phyloP scores from a whole-genome alignment of 805 yeast species.

The Pichia phayaonensis region DNA sequence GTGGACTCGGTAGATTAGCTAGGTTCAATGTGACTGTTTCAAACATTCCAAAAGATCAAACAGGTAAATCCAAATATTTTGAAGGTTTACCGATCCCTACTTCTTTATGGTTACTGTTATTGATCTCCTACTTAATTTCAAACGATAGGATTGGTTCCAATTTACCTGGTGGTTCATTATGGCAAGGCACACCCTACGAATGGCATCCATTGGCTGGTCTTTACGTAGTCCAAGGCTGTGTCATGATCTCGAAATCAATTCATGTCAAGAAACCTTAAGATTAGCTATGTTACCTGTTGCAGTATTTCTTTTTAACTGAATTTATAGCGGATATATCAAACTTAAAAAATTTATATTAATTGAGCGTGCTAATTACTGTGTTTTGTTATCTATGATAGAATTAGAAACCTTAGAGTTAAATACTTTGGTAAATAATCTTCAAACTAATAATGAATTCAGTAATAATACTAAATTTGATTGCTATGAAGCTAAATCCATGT shows the following conservation, averaged over 20 bases:
- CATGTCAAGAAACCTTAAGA: slow-evolving; percentile 76
- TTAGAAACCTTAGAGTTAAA: neutral
- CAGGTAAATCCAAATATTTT: slow-evolving; percentile 84
- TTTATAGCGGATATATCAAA: neutral
- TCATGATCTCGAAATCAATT: slow-evolving; percentile 84
- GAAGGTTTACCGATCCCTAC: slow-evolving; percentile 97
- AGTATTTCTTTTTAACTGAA: neutral
- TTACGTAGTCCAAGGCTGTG: slow-evolving; percentile 77
- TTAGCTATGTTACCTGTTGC: neutral
- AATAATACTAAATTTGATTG: too few relatives aligned
- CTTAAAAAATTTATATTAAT: too few relatives aligned
- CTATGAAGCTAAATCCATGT: too few relatives aligned
- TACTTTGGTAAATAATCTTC: neutral
- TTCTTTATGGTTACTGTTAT: slow-evolving; percentile 61
- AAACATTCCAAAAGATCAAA: slow-evolving; percentile 80
- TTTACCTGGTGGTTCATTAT: slow-evolving; percentile 60
- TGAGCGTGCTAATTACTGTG: too few relatives aligned
- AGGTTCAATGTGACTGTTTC: slow-evolving; percentile 93
- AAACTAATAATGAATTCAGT: too few relatives aligned
- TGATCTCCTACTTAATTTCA: slow-evolving; percentile 58
- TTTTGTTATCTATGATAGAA: too few relatives aligned
- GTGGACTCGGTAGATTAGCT: slow-evolving; percentile 91
- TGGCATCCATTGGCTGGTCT: slow-evolving; percentile 63
- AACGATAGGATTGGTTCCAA: slow-evolving; percentile 33
- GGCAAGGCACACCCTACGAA: slow-evolving; percentile 52